Evolutionary conservation across 805 yeast genomes (phyloP).

Genomic region (Wickerhamomyces mucosus): DNA sequence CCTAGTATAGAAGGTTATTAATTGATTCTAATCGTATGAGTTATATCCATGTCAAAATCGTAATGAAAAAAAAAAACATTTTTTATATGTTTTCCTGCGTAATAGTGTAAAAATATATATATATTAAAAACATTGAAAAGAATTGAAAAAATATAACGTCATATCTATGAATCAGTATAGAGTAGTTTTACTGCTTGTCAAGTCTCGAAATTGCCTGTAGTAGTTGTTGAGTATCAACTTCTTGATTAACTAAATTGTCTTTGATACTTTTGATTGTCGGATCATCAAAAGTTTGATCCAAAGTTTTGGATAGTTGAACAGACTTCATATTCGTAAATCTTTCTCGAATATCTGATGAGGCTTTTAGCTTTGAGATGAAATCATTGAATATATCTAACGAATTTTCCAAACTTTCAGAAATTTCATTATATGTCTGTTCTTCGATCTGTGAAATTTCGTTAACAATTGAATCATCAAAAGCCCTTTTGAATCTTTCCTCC

Average conservation of each 20-base stretch:
- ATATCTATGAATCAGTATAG: conserved; percentile 1
- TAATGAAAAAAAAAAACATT: no score
- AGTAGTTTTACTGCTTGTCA: conserved; percentile 13
- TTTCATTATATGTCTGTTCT: conserved; percentile 6
- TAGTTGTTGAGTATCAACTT: conserved; percentile 23
- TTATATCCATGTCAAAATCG: no score
- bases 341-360: conserved; percentile 11
- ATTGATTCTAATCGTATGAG: no score
- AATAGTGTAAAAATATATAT: no score
- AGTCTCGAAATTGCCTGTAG: conserved; percentile 25
- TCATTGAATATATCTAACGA: conserved; percentile 15
- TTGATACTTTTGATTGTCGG: conserved; percentile 24
- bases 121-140: no score
- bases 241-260: conserved; percentile 15
- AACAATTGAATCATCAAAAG: conserved; percentile 13
- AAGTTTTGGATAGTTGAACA: no score
- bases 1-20: no score
- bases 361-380: conserved; percentile 14
- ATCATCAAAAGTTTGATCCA: conserved; percentile 33
- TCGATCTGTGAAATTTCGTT: conserved; percentile 9
- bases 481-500: conserved; percentile 16
- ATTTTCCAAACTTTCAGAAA: conserved; percentile 9
- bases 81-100: no score
- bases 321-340: conserved; percentile 29
- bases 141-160: no score